Evolutionary conservation across 2,329 filamentous ascomycete species (phyloP).

Genomic region (Esteya vermicola): DNA sequence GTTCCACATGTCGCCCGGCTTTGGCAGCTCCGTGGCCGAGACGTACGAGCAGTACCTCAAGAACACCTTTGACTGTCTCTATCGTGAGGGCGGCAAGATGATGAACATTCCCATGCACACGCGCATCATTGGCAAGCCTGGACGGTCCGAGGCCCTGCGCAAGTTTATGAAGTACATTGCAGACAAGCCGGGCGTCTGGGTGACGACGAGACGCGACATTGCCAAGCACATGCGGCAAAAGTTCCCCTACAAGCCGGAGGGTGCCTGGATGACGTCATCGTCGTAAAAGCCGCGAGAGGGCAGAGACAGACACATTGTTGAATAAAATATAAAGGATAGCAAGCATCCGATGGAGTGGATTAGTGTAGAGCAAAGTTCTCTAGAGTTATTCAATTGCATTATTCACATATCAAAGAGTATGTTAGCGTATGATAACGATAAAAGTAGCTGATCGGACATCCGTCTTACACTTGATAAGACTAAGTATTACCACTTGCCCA

Average conservation of each 20-base stretch:
- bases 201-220: conserved; percentile 37
- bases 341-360: too few relatives aligned
- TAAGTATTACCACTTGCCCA: too few relatives aligned
- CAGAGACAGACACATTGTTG: too few relatives aligned
- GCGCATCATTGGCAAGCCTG: conserved; percentile 36
- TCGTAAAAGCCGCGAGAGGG: too few relatives aligned
- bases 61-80: conserved; percentile 37
- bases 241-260: conserved; percentile 25
- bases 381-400: too few relatives aligned
- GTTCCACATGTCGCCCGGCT: conserved; percentile 26
- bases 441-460: too few relatives aligned
- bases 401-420: too few relatives aligned
- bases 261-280: conserved; percentile 14
- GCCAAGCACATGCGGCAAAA: conserved; percentile 32
- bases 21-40: conserved; percentile 21
- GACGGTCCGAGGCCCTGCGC: conserved; percentile 33
- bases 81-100: conserved; percentile 40
- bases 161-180: conserved; percentile 39
- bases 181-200: conserved; percentile 37
- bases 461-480: too few relatives aligned
- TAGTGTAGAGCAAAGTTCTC: too few relatives aligned
- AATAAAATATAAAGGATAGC: too few relatives aligned
- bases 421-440: too few relatives aligned
- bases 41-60: conserved; percentile 34
- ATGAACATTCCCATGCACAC: conserved; percentile 43